phyloP scores from a whole-genome alignment of 176 grass and related monocot species.

The Carex myosuroides region DNA sequence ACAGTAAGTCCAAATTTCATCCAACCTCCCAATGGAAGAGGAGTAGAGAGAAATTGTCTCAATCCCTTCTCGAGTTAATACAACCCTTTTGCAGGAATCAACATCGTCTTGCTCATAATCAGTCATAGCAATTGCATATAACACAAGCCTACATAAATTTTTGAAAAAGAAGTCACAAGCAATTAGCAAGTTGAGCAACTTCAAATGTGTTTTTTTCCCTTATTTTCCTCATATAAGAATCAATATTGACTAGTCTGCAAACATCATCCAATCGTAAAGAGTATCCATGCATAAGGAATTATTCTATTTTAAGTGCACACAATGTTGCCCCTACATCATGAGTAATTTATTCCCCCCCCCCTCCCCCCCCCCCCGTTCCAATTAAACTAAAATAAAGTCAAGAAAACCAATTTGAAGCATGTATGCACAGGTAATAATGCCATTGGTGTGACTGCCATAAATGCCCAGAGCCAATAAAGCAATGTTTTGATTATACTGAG shows the following conservation, averaged over 20 bases:
- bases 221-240: background rate
- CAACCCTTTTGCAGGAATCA: constrained; percentile 38
- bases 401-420: background rate
- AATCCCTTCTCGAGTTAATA: constrained; percentile 67
- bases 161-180: background rate
- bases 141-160: constrained; percentile 58
- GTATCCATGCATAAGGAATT: background rate
- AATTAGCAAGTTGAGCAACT: background rate
- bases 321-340: background rate
- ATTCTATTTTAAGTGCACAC: background rate
- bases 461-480: background rate
- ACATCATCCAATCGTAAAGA: background rate
- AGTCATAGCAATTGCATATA: constrained; percentile 79
- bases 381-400: background rate
- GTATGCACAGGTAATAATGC: background rate
- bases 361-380: background rate
- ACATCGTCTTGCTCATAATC: constrained; percentile 66
- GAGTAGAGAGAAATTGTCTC: constrained; percentile 67
- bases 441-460: background rate
- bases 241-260: background rate
- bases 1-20: background rate
- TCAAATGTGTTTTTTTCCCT: background rate
- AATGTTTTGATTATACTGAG: background rate
- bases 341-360: background rate
- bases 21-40: constrained; percentile 64